Percentiles rank a stretch among this genome's conserved stretches.
These are phyloP conservation scores for Coccomyxa sp. DNA, from an alignment of 139 green algal species.

Conservation along the genomic window DNA sequence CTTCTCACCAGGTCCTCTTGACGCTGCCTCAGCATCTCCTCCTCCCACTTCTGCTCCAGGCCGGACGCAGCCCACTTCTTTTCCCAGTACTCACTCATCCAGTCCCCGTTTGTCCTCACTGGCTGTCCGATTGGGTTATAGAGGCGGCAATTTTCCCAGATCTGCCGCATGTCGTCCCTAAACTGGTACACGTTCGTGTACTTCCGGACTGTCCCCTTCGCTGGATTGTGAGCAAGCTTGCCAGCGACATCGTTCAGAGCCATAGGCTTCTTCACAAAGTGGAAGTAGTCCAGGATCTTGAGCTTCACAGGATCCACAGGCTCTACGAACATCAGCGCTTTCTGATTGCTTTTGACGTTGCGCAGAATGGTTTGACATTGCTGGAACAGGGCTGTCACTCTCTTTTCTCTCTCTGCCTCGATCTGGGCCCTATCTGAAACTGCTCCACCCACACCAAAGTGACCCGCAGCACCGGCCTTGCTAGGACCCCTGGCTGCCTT, in stretches of 20 bases:
- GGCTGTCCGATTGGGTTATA: slow-evolving; percentile 48
- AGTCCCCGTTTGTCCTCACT: slow-evolving; percentile 48
- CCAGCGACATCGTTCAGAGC: slow-evolving; percentile 51
- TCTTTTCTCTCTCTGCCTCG: background rate
- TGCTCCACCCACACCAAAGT: background rate
- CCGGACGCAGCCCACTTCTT: slow-evolving; percentile 38
- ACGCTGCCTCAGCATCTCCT: slow-evolving; percentile 24
- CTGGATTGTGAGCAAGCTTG: slow-evolving; percentile 10
- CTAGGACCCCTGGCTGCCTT: background rate
- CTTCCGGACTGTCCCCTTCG: slow-evolving; percentile 3
- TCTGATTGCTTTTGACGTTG: background rate
- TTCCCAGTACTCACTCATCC: slow-evolving; percentile 44
- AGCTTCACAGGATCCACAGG: slow-evolving; percentile 39
- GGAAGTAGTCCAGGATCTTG: slow-evolving; percentile 47
- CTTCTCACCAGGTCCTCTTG: slow-evolving; percentile 25
- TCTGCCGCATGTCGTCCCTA: slow-evolving; percentile 46
- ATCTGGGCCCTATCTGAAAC: background rate
- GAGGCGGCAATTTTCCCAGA: slow-evolving; percentile 52
- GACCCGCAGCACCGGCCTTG: background rate
- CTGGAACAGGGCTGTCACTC: background rate
- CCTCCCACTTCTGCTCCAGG: slow-evolving; percentile 44
- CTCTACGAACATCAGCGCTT: slow-evolving; percentile 22
- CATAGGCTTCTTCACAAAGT: slow-evolving; percentile 68
- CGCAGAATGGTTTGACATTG: background rate
- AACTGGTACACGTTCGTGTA: slow-evolving; percentile 50